Evolutionary conservation across 2,329 filamentous ascomycete genomes (phyloP), one percentile per base, ranked within the genome.

Genomic region (Phialophora macrospora): DNA sequence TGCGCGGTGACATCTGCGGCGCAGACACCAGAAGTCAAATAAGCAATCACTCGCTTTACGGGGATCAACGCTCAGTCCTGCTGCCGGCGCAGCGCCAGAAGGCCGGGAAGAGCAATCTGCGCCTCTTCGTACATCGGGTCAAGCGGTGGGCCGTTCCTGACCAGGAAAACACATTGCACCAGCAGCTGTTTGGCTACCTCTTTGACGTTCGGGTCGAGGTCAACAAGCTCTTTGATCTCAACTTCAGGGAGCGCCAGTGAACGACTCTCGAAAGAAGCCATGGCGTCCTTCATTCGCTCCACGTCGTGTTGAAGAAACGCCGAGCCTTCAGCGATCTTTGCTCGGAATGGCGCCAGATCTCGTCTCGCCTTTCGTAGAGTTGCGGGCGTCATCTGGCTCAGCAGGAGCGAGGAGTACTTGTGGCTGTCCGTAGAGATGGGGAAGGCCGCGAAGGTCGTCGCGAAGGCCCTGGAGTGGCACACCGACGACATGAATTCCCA

Each of bases 111-210:
- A 6, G 59, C 49, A 17, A 62, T 30, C 51, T 62, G 59, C 14
- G 59, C 59, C 26, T 55, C 60, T 49, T 62, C 60, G 34, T 62
- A 62, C 60, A 62, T 62, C 6, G 51, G 51, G 8, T 62, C 60
- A 5, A 62, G 60, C 3, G 60, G 51, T 11, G 24, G 51, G 7
- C 60, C 60, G 22, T 55, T 55, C 17, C 60, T 55, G n/a, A 62
- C 60, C 22, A 55, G 28, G 24, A 55, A 62, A 5, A 61, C 26
- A 44, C 58, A 61, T 8, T 54, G 58, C 7, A 22, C 30, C 4
- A 61, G 22, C 9, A 61, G 24, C 30, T 44, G 51, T 44, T 28
- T 1, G 20, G 48, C 48, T 12, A 22, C 44, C 46, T 44, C 46
- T 30, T 26, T 54, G 20, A 59, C 30, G 6, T 20, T 17, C 12